Conservation (phyloP, 2,329 filamentous ascomycete species). For the Colletotrichum euphorbiae region DNA sequence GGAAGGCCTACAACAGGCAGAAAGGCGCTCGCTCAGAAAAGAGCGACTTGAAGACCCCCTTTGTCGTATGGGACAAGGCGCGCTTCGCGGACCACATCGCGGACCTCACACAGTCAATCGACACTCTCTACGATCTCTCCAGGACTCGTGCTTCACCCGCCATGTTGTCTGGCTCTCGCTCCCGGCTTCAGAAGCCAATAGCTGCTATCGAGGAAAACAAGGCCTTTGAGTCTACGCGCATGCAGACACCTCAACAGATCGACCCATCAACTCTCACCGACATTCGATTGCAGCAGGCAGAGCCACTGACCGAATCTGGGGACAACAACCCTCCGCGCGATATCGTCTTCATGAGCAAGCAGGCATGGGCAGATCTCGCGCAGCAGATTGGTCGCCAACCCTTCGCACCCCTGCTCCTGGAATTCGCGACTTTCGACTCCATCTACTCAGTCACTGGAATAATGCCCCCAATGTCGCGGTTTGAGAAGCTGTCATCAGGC, state of each 20-base stretch:
- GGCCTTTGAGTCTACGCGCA: conserved; percentile 69
- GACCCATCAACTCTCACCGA: conserved; percentile 65
- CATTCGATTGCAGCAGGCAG: conserved; percentile 55
- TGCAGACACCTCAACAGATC: conserved; percentile 71
- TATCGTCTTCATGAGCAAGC: conserved; percentile 62
- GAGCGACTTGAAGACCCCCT: conserved; percentile 63
- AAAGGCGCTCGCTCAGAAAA: conserved; percentile 54
- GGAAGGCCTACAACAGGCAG: conserved; percentile 68
- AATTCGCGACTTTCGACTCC: conserved; percentile 75
- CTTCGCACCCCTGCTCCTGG: conserved; percentile 72
- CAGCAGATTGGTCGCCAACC: conserved; percentile 56
- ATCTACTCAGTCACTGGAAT: conserved; percentile 73
- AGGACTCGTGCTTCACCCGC: conserved; percentile 67
- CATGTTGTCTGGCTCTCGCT: conserved; percentile 47
- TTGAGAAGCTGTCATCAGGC: conserved; percentile 71
- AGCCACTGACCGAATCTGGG: conserved; percentile 45
- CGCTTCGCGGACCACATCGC: conserved; percentile 80
- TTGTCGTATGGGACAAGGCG: conserved; percentile 76
- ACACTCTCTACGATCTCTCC: conserved; percentile 82
- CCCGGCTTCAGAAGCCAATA: conserved; percentile 51
- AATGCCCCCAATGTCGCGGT: conserved; percentile 72
- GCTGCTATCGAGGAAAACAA: conserved; percentile 58
- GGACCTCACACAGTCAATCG: conserved; percentile 81
- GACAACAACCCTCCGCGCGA: conserved; percentile 52
- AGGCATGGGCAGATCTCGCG: conserved; percentile 62